Evolutionary conservation across 2,329 filamentous ascomycete genomes (phyloP).

Genomic region (Zasmidium angulare): DNA sequence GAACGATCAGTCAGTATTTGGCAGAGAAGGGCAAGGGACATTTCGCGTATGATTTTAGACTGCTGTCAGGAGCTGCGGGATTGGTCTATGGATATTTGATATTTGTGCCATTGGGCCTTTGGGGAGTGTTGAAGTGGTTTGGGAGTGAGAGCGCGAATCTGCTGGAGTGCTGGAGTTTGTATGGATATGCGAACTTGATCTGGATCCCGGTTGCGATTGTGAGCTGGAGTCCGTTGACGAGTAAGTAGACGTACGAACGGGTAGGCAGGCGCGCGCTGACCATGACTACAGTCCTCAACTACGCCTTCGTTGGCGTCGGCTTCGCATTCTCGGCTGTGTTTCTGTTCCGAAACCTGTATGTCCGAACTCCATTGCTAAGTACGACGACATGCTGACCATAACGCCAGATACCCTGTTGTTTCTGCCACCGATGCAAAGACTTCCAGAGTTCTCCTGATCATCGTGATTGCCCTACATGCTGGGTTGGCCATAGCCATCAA

Average conservation of each 20-base stretch:
- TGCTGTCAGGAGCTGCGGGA: constrained; percentile 86
- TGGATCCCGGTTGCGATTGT: constrained; percentile 95
- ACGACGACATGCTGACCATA: background rate
- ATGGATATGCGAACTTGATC: constrained; percentile 94
- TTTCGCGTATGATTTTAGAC: constrained; percentile 87
- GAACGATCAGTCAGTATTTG: constrained; percentile 90
- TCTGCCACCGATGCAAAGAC: constrained; percentile 90
- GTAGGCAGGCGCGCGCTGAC: constrained; percentile 12
- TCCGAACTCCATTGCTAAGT: background rate
- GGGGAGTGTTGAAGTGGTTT: constrained; percentile 90
- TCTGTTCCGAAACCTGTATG: constrained; percentile 77
- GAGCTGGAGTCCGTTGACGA: constrained; percentile 80
- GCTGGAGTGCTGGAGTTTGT: constrained; percentile 91
- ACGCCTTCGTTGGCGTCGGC: constrained; percentile 84
- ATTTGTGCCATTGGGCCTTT: constrained; percentile 79
- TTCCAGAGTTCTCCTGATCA: constrained; percentile 79
- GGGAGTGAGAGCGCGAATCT: constrained; percentile 90
- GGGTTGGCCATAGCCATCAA: constrained; percentile 94
- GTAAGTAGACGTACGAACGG: constrained; percentile 35
- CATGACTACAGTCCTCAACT: constrained; percentile 68
- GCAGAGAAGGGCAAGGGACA: constrained; percentile 64
- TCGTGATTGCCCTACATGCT: constrained; percentile 82
- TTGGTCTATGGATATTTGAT: constrained; percentile 91
- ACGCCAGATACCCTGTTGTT: constrained; percentile 67
- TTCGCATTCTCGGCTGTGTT: constrained; percentile 82